Evolutionary conservation across 306 rosid species (phyloP).

Genomic region (Psophocarpus tetragonolobus): DNA sequence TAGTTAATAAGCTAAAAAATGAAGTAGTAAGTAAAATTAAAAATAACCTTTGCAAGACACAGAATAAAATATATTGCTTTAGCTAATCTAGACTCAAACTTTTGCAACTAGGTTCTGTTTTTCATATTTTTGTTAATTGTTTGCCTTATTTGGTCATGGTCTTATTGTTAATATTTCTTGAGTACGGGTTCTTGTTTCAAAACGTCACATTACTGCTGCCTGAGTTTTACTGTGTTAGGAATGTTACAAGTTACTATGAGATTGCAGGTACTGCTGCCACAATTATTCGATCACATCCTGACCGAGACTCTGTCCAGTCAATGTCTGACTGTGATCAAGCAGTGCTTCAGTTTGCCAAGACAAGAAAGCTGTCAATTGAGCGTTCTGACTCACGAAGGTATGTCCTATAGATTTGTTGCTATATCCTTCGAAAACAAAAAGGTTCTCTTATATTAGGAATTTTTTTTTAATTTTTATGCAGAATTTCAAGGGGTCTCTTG

Average conservation of each 20-base stretch:
- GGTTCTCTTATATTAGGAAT: neutral
- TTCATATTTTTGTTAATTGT: neutral
- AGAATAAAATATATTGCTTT: neutral
- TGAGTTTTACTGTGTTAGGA: conserved; percentile 9
- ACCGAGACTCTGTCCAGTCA: conserved; percentile 57
- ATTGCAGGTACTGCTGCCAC: conserved; percentile 61
- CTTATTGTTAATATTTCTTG: conserved; percentile 25
- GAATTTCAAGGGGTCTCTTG: neutral
- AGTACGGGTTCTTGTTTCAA: conserved; percentile 44
- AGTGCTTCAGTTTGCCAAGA: conserved; percentile 69
- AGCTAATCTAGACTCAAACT: neutral
- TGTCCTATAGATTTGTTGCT: conserved; percentile 26
- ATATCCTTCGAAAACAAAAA: neutral
- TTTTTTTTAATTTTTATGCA: neutral
- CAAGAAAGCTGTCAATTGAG: conserved; percentile 75
- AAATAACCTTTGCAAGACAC: neutral
- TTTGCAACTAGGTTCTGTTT: neutral
- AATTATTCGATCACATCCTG: conserved; percentile 49
- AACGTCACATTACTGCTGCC: conserved; percentile 25
- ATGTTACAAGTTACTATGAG: conserved; percentile 35
- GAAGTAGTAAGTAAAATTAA: neutral
- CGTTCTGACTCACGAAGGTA: conserved; percentile 81
- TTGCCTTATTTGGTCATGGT: neutral
- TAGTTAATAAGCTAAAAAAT: neutral
- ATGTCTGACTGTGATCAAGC: conserved; percentile 55